Evolutionary conservation across 2,329 filamentous ascomycete genomes (phyloP).

Genomic region (Aspergillus persii): DNA sequence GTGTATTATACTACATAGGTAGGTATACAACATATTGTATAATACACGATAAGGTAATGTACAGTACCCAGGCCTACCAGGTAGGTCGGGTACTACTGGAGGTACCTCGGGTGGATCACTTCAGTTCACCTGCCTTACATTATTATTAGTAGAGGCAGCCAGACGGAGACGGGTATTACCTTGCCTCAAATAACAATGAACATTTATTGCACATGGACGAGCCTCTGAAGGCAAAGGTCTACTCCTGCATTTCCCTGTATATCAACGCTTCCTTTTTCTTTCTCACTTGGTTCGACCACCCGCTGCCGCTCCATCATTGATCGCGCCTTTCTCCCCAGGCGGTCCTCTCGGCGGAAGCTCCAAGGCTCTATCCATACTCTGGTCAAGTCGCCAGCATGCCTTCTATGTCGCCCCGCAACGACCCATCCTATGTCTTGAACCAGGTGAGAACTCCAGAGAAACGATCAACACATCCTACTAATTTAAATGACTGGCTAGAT

Average conservation of each 20-base stretch:
- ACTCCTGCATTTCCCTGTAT: not conserved
- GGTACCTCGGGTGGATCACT: no score
- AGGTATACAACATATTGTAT: no score
- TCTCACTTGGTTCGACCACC: not conserved
- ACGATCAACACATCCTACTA: conserved; percentile 4
- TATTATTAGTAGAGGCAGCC: no score
- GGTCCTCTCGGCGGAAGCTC: not conserved
- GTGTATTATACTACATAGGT: no score
- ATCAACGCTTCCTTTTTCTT: not conserved
- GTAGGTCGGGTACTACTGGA: no score
- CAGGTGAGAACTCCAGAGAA: conserved; percentile 28
- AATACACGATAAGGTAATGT: no score
- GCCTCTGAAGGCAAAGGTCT: not conserved
- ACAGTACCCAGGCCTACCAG: no score
- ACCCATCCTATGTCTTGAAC: conserved; percentile 39
- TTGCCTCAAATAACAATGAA: not conserved
- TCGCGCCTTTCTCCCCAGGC: not conserved
- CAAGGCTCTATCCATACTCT: not conserved
- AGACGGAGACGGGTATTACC: not conserved
- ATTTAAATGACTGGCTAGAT: conserved; percentile 58
- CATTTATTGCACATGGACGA: not conserved
- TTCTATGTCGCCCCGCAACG: conserved; percentile 34
- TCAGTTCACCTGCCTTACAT: no score
- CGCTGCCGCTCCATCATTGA: not conserved
- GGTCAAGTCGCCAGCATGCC: conserved; percentile 29